Base-by-base conservation (phyloP, 495 filamentous ascomycete genomes). In the Massariosphaeria phaeospora region DNA sequence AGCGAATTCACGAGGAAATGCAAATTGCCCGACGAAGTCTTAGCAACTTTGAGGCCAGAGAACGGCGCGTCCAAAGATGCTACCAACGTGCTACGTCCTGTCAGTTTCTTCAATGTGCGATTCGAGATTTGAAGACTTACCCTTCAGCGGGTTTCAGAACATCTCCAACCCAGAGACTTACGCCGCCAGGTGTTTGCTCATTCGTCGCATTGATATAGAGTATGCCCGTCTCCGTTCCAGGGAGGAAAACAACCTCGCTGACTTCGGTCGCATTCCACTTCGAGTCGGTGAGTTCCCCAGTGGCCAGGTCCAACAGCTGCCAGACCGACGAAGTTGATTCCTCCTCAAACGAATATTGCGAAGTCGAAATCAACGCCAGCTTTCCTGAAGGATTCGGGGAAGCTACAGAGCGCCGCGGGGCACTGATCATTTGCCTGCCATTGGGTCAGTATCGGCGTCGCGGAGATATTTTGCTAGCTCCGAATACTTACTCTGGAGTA, bases 141-240 rank as follows among this genome's bases (percentile, higher is more conserved):
- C 51, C 50, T 21, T 43, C 45, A 5, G 35, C 27, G 4, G 51
- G 38, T 8, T 45, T 46, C 17, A 48, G 9, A 11, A 30, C 30
- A 31, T 71, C 66, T 1, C 72, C 66, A 11, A 71, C 64, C 69
- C 70, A 78, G 26, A 78, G 55, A 35, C 73, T 69, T 9, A 70
- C 64, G 23, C 72, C 73, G 20, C 73, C 72, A 1, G 71, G 68
- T 12, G 71, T 67, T 0, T 72, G 59, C 3, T 68, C 66, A 40
- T 76, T 76, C 13, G 73, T 75, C 49, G 63, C 62, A 52, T 75
- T 76, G 67, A 76, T 67, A 57, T 77, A 77, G 29, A 77, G 52
- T 26, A 77, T 53, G 13, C 68, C 67, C 2, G 72, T 73, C 40
- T 72, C 64, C 42, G 57, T 71, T 1, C 69, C 62, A 17, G 69